Evolutionary conservation across 371 early-diverging fungal genomes (phyloP).

Genomic region (Mortierella sp.): DNA sequence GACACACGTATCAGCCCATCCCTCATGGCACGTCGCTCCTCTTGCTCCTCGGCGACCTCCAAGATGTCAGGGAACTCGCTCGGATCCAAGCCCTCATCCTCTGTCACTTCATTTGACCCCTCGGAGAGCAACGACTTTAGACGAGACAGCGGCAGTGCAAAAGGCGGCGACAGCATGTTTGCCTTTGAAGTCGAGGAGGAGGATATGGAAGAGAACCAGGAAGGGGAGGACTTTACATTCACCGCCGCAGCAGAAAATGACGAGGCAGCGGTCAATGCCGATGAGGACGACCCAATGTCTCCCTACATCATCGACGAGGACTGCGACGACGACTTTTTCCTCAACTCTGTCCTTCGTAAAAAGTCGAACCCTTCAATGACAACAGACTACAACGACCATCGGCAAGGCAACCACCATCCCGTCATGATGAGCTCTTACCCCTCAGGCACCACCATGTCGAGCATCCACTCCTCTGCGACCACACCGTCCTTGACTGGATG

Average conservation of each 20-base stretch:
- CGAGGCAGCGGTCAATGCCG: background rate
- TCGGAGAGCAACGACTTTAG: background rate
- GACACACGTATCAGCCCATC: conserved; percentile 2
- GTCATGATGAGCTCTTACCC: conserved; percentile 24
- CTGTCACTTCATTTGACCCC: conserved; percentile 5
- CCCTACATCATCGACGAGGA: conserved; percentile 51
- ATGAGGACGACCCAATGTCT: conserved; percentile 21
- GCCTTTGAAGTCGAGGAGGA: conserved; percentile 6
- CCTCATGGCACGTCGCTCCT: conserved; percentile 22
- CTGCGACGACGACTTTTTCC: conserved; percentile 51
- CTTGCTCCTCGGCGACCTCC: conserved; percentile 27
- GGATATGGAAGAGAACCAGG: background rate
- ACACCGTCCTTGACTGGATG: conserved; percentile 35
- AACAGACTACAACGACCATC: background rate
- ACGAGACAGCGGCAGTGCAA: background rate
- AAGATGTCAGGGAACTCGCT: conserved; percentile 25
- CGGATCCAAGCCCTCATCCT: conserved; percentile 28
- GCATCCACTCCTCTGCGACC: conserved; percentile 24
- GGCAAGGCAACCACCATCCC: background rate
- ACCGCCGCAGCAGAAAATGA: background rate
- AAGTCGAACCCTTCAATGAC: conserved; percentile 6
- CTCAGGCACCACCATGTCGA: conserved; percentile 26
- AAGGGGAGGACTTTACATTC: background rate
- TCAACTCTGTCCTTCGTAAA: conserved; percentile 53
- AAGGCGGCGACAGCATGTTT: background rate